Base-by-base conservation (phyloP, 768 basidiomycete genomes). In the Strobilomyces echinocephalus region DNA sequence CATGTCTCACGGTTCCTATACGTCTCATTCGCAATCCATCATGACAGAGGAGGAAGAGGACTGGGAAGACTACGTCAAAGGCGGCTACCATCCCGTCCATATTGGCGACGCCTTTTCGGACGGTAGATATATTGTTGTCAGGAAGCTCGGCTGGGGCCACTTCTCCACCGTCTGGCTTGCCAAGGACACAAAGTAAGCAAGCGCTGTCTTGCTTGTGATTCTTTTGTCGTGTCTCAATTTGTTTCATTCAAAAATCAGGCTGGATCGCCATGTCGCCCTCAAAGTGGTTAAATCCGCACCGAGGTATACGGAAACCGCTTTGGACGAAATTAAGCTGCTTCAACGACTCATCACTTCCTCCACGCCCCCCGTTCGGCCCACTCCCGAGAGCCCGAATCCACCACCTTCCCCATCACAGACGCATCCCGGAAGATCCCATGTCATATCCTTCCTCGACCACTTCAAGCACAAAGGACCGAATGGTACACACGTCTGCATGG, bases 231-330 rank as follows among this genome's bases (percentile, higher is more conserved):
- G 8, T 48, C 2, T 54, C 52, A 49, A 53, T 55, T 49, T 52
- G 54, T 63, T 60, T 57, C 48, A 49, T 57, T 54, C 48, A 8
- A 20, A 24, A 60, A 53, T 54, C 73, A 99, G 95, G 67, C 79
- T 93, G 74, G 85, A 90, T 62, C 89, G 93, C 46, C 97, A 99
- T 73, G 97, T 99, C 63, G 97, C 97, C 14, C 86, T 99, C 69
- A 99, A 99, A 73, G 91, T 99, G 65, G 97, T 99, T 70, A 99
- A 98, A 72, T 97, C 95, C 15, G 97, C 95, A 0, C 84, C 87
- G 0, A 79, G 97, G 46, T 99, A 99, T 72, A 99, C 95, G 1
- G 95, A 99, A 68, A 99, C 97, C 0, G 97, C 97, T 0, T 77
- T 98, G 33, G 97, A 99, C 75, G 97, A 99, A 74, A 98, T 99